These are phyloP conservation scores for Aspergillus bridgeri DNA, from an alignment of 495 filamentous ascomycete species.

Conservation along the genomic window DNA sequence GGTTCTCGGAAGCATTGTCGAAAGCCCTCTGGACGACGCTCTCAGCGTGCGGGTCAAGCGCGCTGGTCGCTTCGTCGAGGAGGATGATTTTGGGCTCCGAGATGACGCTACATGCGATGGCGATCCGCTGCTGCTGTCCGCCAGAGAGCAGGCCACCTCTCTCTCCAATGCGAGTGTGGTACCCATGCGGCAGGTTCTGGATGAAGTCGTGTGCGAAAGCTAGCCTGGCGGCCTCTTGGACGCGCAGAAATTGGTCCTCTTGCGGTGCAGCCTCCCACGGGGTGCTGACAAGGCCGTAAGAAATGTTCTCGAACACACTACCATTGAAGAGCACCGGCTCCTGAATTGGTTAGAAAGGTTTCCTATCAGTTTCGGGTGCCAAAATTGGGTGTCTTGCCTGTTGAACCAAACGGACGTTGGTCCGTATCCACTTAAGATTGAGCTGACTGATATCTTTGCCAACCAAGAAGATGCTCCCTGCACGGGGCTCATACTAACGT, in stretches of 20 bases:
- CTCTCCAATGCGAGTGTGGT: slow-evolving; percentile 82
- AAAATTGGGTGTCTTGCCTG: slow-evolving; percentile 17
- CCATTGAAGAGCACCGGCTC: slow-evolving; percentile 57
- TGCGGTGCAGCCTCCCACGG: slow-evolving; percentile 51
- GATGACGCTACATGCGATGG: slow-evolving; percentile 75
- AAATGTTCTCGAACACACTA: slow-evolving; percentile 76
- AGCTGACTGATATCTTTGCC: slow-evolving; percentile 65
- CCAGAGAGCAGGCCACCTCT: slow-evolving; percentile 80
- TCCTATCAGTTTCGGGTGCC: not conserved
- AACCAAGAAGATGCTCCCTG: slow-evolving; percentile 68
- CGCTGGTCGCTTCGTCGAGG: slow-evolving; percentile 84
- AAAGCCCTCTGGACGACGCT: slow-evolving; percentile 81
- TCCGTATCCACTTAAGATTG: slow-evolving; percentile 79
- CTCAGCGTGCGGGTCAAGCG: slow-evolving; percentile 82
- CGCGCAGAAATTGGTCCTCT: slow-evolving; percentile 40
- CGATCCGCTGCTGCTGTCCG: slow-evolving; percentile 89
- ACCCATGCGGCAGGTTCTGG: slow-evolving; percentile 36
- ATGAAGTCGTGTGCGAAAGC: slow-evolving; percentile 48
- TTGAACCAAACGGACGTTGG: slow-evolving; percentile 72
- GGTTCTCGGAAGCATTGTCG: slow-evolving; percentile 67
- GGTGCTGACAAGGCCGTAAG: slow-evolving; percentile 68
- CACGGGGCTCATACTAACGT: slow-evolving; percentile 76
- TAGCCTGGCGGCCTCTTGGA: slow-evolving; percentile 62
- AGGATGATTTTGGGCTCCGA: slow-evolving; percentile 83
- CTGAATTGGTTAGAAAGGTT: not conserved